Percentiles rank a stretch among this genome's conserved stretches.
phyloP scores from a whole-genome alignment of 2,329 filamentous ascomycete species.

The Xylariales sp. region DNA sequence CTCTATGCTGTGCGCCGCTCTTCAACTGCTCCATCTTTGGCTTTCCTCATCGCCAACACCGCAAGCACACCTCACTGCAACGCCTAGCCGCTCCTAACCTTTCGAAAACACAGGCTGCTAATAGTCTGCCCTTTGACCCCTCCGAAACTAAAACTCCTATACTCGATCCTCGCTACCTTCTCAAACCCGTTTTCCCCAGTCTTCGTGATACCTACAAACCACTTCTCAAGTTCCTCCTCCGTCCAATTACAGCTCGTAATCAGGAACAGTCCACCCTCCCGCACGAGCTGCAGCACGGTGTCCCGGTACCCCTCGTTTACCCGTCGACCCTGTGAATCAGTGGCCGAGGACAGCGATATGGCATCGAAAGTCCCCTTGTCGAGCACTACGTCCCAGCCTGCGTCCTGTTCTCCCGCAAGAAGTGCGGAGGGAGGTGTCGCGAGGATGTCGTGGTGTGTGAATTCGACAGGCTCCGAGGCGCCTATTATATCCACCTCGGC shows the following conservation, averaged over 20 bases:
- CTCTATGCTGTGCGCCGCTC: no score
- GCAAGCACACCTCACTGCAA: no score
- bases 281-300: constrained; percentile 64
- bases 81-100: constrained; percentile 21
- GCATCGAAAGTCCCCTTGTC: constrained; percentile 99
- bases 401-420: constrained; percentile 16
- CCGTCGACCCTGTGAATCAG: constrained; percentile 47
- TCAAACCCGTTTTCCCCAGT: constrained; percentile 41
- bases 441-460: constrained; percentile 57
- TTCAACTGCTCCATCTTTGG: no score
- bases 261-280: constrained; percentile 66
- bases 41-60: no score
- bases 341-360: constrained; percentile 67
- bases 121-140: constrained; percentile 85
- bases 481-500: constrained; percentile 4
- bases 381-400: constrained; percentile 83
- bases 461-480: constrained; percentile 18
- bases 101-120: constrained; percentile 77
- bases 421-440: constrained; percentile 32
- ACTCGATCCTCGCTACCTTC: constrained; percentile 66
- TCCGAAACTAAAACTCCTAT: constrained; percentile 84
- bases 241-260: constrained; percentile 99
- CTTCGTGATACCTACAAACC: constrained; percentile 57
- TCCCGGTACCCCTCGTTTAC: constrained; percentile 72
- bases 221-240: constrained; percentile 72